Evolutionary conservation across 306 rosid species (phyloP).

Genomic region (Aeschynomene evenia): DNA sequence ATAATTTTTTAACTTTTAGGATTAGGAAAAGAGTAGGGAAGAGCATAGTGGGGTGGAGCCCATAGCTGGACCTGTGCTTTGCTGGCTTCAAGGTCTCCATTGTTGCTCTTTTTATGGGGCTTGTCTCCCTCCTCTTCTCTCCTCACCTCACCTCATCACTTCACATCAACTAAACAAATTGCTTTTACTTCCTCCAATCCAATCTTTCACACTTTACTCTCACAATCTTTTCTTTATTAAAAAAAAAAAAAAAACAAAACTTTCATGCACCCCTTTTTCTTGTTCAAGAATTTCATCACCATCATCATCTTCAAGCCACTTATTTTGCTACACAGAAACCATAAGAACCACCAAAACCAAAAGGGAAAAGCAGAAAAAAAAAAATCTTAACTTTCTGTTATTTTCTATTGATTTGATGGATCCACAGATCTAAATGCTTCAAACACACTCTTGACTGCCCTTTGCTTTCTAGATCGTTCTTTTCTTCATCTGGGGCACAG

Average conservation of each 20-base stretch:
- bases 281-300: constrained; percentile 42
- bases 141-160: neutral
- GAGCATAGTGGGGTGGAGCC: constrained; percentile 63
- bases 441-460: constrained; percentile 21
- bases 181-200: constrained; percentile 41
- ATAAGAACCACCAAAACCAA: neutral
- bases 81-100: constrained; percentile 87
- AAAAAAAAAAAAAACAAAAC: neutral
- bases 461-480: constrained; percentile 44
- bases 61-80: constrained; percentile 72
- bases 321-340: neutral
- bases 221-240: constrained; percentile 5
- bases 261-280: constrained; percentile 29
- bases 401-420: constrained; percentile 43
- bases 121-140: constrained; percentile 50
- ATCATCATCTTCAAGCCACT: constrained; percentile 24
- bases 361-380: neutral
- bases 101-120: constrained; percentile 71
- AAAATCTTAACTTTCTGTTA: constrained; percentile 21
- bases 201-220: constrained; percentile 30
- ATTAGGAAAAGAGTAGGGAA: neutral
- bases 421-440: constrained; percentile 69
- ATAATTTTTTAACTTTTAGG: no score
- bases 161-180: neutral
- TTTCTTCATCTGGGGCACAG: constrained; percentile 33